These are phyloP conservation scores for Anisodus acutangulus DNA, from an alignment of 257 asterid species.

Conservation along the genomic window DNA sequence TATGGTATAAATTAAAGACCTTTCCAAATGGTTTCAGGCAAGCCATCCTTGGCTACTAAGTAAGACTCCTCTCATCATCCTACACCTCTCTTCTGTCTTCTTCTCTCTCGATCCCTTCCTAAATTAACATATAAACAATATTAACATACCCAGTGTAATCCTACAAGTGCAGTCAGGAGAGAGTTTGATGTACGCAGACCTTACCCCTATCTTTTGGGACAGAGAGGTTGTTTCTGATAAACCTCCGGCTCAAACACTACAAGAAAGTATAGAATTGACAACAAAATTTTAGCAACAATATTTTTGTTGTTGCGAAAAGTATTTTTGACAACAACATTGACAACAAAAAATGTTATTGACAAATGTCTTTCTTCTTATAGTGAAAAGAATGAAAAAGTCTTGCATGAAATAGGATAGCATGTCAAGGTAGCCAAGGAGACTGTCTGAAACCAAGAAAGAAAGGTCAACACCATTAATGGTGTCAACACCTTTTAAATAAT, in stretches of 20 bases:
- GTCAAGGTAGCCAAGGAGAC: background rate
- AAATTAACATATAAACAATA: background rate
- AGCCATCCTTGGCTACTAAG: conserved; percentile 1
- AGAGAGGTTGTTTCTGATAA: too few relatives aligned
- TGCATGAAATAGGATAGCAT: background rate
- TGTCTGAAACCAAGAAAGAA: background rate
- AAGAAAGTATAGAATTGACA: too few relatives aligned
- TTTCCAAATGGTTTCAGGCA: background rate
- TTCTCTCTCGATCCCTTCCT: background rate
- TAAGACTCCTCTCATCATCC: background rate
- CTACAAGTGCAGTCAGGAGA: too few relatives aligned
- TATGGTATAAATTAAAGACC: background rate
- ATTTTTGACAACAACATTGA: too few relatives aligned
- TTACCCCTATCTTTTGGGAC: too few relatives aligned
- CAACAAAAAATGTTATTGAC: too few relatives aligned
- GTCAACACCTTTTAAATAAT: background rate
- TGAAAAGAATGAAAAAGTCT: background rate
- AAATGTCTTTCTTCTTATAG: too few relatives aligned
- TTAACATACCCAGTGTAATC: too few relatives aligned
- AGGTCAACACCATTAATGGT: background rate
- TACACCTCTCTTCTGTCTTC: background rate
- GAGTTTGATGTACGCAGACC: too few relatives aligned
- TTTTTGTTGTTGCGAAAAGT: too few relatives aligned
- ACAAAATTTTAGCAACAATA: too few relatives aligned
- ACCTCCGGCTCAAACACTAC: too few relatives aligned